Evolutionary conservation across 371 early-diverging fungal genomes (phyloP), one percentile per base, ranked within the genome.

Genomic region (Amoeboaphelidium occidentale): DNA sequence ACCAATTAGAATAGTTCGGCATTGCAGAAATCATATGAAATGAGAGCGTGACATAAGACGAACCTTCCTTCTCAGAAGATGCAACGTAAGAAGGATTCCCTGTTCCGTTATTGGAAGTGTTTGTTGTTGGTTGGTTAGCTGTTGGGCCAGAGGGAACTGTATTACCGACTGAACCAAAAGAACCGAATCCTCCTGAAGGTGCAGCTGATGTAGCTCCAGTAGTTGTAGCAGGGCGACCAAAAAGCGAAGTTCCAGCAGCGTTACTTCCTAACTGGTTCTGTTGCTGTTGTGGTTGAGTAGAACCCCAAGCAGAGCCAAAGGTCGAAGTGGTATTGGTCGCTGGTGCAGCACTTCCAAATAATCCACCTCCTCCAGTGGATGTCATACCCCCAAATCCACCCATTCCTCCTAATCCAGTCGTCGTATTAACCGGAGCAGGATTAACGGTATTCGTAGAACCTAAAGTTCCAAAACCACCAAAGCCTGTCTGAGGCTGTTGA

Each of bases 1-100:
- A 87, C 57, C 64, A 85, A 45, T 70, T 74, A 49, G 70, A 70
- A 59, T 93, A 93, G 28, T 75, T 76, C 14, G 79, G 79, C 90
- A 88, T 90, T n/a, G 84, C 82, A 24, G 78, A 70, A 46, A 91
- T 82, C 25, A 70, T 72, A 43, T 80, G 79, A 58, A 79, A 80
- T 27, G 49, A 61, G 62, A 48, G 75, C 70, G 48, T 65, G 70
- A n/a, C 67, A 58, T 23, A 69, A 72, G 4, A 69, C 17, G 67
- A 55, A 0, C 64, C 49, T 44, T 81, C 82, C 27, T 73, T 70
- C 47, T 89, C 87, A 21, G 58, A 55, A 1, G 73, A 72, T 4
- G 75, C 60, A 3, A 68, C 39, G 54, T 69, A 88, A n/a, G 76
- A 60, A 1, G 81, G 79, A 51, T 68, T 66, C n/a, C 79, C 78